Evolutionary conservation across 768 basidiomycete genomes (phyloP), one percentile per base, ranked within the genome.

Genomic region (Pilatotrama ljubarskyi): DNA sequence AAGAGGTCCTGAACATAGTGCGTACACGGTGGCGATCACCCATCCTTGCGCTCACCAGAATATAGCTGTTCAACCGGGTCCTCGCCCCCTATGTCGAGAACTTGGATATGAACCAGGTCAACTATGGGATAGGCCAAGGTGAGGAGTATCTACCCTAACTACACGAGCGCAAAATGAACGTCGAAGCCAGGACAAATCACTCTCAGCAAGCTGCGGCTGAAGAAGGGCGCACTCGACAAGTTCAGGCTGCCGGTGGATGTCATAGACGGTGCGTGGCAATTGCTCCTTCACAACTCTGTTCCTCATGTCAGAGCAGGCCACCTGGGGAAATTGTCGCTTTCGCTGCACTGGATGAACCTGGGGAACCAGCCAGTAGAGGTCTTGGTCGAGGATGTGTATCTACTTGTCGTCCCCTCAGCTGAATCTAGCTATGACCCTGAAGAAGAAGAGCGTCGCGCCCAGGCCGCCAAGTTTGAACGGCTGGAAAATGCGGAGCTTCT

Each of bases 41-140:
- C n/a, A 18, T 43, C 32, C 37, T n/a, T 3, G 20, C 22, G 49
- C 40, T 51, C n/a, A 51, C 36, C 17, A 15, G 24, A 10, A 40
- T 48, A 15, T 59, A 85, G 91, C 72, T 94, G 66, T 91, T 97
- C 77, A 95, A 95, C 73, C 85, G 90, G 64, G 90, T 95, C 63
- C 85, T 97, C 50, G 91, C 92, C 25, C 95, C 93, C 0, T 98
- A 98, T 82, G 90, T 98, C 64, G 93, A 95, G 78, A 96, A 98
- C 70, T 77, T 99, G 72, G 95, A 98, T 73, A 84, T 94, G 72
- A 90, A 93, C 71, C 93, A 95, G 74, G 90, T 98, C 49, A 95
- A 95, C 70, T 89, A 96, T 79, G 94, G 92, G 15, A 90, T 96
- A 64, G 90, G 84, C 59, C 89, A 91, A 80, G 94, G 93, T 84